Evolutionary conservation across 1,284 basidiomycete genomes (phyloP), one percentile per base, ranked within the genome.

Genomic region (Anthracocystis walkeri): DNA sequence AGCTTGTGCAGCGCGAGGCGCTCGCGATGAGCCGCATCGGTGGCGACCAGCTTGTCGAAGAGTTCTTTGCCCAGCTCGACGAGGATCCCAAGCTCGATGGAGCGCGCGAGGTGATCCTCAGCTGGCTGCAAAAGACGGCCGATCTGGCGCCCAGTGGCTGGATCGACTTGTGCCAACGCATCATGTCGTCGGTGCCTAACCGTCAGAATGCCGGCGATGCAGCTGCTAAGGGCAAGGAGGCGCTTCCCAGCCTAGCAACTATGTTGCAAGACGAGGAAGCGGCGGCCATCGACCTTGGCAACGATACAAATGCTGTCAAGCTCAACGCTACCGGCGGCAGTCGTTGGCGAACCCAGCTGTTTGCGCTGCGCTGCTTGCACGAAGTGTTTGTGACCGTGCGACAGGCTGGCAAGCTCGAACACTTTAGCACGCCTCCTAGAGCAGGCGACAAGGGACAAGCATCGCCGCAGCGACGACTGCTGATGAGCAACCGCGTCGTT

Each of bases 161-260:
- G 97, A 97, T 99, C 69, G 95, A 97, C 82, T 88, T 99, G 1
- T 99, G 96, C 82, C 95, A 98, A 85, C 89, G 94, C 35, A 98
- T 99, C 86, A 97, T 98, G 93, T 63, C 62, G 11, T 52, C 69
- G 6, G 62, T 49, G 21, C 69, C 65, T 0, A 31, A 14, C 3
- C 66, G 60, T 18, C 31, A 48, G 38, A 53, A 33, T 3, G 45
- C 69, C 2, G 23, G 53, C 1, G 58, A 65, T 27, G 58, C 57
- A 5, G 51, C 62, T 25, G 38, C 44, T 12, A 58, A 65, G 50
- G 58, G 66, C n/a, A 64, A 65, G n/a, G 62, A 55, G 21, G 58
- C 61, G 18, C 55, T 71, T 16, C 68, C 73, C 0, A 65, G 61
- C 31, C 65, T 72, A 2, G 70, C 73, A 2, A 67, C 59, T 10